Conservation (phyloP, 2,329 filamentous ascomycete species). For the Xylaria sp. region DNA sequence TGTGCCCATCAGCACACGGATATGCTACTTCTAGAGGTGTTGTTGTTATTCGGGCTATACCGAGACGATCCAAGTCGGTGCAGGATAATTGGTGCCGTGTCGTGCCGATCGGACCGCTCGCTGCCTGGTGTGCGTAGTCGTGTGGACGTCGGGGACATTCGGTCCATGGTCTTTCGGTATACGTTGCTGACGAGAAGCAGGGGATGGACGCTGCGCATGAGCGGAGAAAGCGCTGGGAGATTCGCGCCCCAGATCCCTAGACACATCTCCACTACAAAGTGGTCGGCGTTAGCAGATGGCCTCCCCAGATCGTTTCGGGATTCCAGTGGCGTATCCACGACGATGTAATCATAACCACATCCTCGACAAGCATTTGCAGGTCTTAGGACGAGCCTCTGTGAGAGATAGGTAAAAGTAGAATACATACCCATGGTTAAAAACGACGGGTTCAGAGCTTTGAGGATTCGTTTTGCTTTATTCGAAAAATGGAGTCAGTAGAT, state of each 20-base stretch:
- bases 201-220: conserved; percentile 11
- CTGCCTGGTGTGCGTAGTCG: not conserved
- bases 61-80: not conserved
- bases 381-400: too few relatives aligned
- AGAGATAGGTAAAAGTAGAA: not conserved
- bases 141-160: not conserved
- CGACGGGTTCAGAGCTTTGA: conserved; percentile 9
- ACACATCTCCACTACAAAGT: conserved; percentile 2
- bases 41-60: not conserved
- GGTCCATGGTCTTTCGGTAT: not conserved
- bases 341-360: too few relatives aligned
- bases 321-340: too few relatives aligned
- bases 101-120: not conserved
- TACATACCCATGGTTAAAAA: conserved; percentile 5
- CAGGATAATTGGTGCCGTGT: not conserved
- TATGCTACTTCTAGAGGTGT: not conserved
- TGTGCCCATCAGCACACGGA: not conserved
- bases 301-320: not conserved
- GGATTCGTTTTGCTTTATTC: conserved; percentile 5
- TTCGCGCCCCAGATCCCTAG: conserved; percentile 11
- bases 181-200: not conserved
- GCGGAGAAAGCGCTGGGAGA: conserved; percentile 6
- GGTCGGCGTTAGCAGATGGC: not conserved
- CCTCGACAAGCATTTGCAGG: too few relatives aligned
- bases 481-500: too few relatives aligned